These are phyloP conservation scores for Colletotrichum graminicola DNA, from an alignment of 2,329 filamentous ascomycete genomes.

Conservation along the genomic window DNA sequence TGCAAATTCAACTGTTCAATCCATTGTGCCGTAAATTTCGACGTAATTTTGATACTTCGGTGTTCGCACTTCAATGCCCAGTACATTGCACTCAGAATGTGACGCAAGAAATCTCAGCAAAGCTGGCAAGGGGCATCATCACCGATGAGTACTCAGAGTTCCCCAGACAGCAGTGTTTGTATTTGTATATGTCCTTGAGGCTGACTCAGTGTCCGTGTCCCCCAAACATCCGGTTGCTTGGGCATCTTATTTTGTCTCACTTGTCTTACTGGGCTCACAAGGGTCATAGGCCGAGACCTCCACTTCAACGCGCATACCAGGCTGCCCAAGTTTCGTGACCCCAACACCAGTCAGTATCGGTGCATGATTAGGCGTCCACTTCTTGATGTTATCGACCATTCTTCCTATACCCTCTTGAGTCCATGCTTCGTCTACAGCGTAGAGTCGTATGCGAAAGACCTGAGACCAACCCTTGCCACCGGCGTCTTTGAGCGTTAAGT, in stretches of 20 bases:
- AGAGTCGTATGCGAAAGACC: conserved; percentile 57
- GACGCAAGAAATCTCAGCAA: not conserved
- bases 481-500: conserved; percentile 56
- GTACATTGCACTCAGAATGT: not conserved
- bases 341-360: conserved; percentile 59
- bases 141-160: not conserved
- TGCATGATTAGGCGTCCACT: conserved; percentile 56
- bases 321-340: conserved; percentile 53
- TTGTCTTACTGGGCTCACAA: not conserved
- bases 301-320: conserved; percentile 61
- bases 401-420: conserved; percentile 48
- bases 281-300: conserved; percentile 54
- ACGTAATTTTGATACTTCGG: too few relatives aligned
- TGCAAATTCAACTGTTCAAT: not conserved
- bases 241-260: not conserved
- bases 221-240: too few relatives aligned
- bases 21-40: not conserved
- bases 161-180: not conserved
- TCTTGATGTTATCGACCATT: conserved; percentile 52
- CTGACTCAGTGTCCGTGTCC: not conserved
- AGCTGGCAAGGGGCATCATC: not conserved
- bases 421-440: conserved; percentile 49
- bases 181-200: too few relatives aligned
- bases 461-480: conserved; percentile 62
- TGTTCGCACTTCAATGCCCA: not conserved